These are phyloP conservation scores for Raphanus sativus DNA, from an alignment of 345 rosid genomes.

Conservation along the genomic window DNA sequence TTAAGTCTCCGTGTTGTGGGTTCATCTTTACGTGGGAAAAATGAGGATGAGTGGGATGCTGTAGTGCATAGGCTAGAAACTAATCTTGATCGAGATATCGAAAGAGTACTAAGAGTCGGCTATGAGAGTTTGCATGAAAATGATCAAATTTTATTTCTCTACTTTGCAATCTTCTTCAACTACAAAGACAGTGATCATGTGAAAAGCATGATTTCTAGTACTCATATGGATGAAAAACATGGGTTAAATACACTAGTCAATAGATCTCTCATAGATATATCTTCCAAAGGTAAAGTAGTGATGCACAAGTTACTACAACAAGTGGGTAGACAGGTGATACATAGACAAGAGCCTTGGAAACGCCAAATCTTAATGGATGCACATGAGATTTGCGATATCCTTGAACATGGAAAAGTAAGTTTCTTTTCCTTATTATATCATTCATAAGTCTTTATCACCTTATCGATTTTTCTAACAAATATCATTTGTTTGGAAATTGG, in stretches of 20 bases:
- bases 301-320: neutral
- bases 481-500: neutral
- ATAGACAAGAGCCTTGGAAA: neutral
- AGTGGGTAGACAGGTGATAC: neutral
- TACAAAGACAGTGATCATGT: neutral
- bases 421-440: neutral
- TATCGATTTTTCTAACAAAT: neutral
- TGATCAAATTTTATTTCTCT: too few relatives aligned
- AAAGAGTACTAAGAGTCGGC: too few relatives aligned
- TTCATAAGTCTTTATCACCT: neutral
- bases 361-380: neutral
- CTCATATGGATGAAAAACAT: neutral
- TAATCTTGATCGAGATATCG: too few relatives aligned
- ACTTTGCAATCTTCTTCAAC: too few relatives aligned
- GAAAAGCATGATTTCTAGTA: neutral
- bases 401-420: neutral
- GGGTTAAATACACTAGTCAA: neutral
- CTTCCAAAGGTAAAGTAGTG: neutral
- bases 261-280: constrained; percentile 19
- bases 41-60: neutral
- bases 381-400: neutral
- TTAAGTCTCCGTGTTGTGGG: too few relatives aligned
- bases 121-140: too few relatives aligned
- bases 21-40: too few relatives aligned
- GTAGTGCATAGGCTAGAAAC: neutral